Percentiles rank a stretch among this genome's conserved stretches.
phyloP scores from a whole-genome alignment of 148 eudicot genomes.

The Hydrangea macrophylla region DNA sequence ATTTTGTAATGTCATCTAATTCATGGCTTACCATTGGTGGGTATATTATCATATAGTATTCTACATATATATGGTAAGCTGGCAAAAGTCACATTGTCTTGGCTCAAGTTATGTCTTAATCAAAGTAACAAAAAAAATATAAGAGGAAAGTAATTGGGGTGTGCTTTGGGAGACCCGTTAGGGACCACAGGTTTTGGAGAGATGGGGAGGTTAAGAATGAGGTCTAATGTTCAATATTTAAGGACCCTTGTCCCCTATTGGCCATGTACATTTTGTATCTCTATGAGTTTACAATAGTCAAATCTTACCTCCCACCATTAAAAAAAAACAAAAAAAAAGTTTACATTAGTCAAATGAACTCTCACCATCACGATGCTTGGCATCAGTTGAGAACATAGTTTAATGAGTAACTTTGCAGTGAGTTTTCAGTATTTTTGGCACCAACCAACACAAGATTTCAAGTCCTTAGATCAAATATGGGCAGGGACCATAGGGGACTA shows the following conservation, averaged over 20 bases:
- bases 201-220: not conserved
- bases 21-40: not conserved
- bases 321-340: no score
- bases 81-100: slow-evolving; percentile 13
- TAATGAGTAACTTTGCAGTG: not conserved
- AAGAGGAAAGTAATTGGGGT: not conserved
- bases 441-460: no score
- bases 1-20: not conserved
- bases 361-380: no score
- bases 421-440: not conserved
- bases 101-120: slow-evolving; percentile 2
- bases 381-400: not conserved
- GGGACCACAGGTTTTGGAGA: slow-evolving; percentile 3
- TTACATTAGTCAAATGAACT: slow-evolving; percentile 8
- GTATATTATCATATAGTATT: slow-evolving; percentile 1
- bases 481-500: no score
- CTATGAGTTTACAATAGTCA: not conserved
- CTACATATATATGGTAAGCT: not conserved
- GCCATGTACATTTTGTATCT: slow-evolving; percentile 7
- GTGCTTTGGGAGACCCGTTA: no score
- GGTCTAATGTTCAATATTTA: slow-evolving; percentile 7
- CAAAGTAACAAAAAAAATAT: no score
- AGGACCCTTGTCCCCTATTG: slow-evolving; percentile 17
- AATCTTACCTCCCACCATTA: no score
- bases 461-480: no score